These are phyloP conservation scores for Botrytis fragariae DNA, from an alignment of 2,329 filamentous ascomycete species.

Conservation along the genomic window DNA sequence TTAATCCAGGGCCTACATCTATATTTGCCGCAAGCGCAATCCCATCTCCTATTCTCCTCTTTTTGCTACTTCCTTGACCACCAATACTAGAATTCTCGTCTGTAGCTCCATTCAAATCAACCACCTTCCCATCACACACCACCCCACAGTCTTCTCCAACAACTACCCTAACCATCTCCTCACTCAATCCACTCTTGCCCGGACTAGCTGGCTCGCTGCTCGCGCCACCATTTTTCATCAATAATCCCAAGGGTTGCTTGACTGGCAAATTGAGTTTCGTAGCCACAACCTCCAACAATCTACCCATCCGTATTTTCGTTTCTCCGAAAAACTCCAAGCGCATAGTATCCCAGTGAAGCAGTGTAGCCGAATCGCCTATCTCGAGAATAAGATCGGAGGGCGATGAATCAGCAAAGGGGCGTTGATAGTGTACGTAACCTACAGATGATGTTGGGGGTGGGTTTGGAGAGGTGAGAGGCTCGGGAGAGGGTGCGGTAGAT, in stretches of 20 bases:
- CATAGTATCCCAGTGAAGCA: constrained; percentile 44
- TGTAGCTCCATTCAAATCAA: constrained; percentile 17
- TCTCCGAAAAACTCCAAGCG: constrained; percentile 66
- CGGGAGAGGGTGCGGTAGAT: constrained; percentile 33
- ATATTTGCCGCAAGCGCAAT: neutral
- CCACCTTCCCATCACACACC: constrained; percentile 52
- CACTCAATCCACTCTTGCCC: constrained; percentile 66
- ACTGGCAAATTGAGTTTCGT: constrained; percentile 71
- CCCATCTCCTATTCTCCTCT: constrained; percentile 23
- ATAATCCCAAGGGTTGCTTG: constrained; percentile 60
- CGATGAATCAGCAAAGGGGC: constrained; percentile 79
- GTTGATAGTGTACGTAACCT: constrained; percentile 73
- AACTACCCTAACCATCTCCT: constrained; percentile 64
- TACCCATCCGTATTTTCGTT: constrained; percentile 66
- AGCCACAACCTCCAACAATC: constrained; percentile 76
- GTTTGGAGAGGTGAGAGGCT: constrained; percentile 28
- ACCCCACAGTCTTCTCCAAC: constrained; percentile 61
- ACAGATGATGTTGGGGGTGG: constrained; percentile 24
- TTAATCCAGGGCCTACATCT: neutral
- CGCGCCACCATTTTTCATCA: constrained; percentile 64
- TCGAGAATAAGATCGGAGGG: constrained; percentile 76
- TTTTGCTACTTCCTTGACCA: constrained; percentile 21
- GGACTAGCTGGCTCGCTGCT: constrained; percentile 62
- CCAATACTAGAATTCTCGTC: neutral
- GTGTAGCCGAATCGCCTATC: constrained; percentile 61